Conservation (phyloP, 2,329 filamentous ascomycete species). For the Calonectria honghensis region DNA sequence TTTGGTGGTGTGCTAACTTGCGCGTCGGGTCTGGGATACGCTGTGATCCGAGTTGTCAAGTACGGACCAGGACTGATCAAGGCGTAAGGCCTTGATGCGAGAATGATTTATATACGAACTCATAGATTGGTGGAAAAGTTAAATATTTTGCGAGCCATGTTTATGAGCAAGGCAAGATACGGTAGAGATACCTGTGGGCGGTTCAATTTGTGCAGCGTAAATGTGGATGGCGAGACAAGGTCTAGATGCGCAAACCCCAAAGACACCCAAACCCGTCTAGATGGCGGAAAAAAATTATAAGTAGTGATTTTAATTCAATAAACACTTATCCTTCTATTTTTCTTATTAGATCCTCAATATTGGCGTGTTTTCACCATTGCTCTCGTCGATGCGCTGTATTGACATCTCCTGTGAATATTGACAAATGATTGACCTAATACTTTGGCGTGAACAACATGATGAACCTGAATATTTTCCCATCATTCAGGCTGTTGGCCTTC, state of each 20-base stretch:
- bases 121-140: not conserved
- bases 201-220: not conserved
- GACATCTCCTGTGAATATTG: too few relatives aligned
- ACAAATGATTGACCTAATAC: not conserved
- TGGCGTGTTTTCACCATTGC: too few relatives aligned
- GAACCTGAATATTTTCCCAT: not conserved
- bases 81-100: not conserved
- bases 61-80: not conserved
- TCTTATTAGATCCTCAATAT: not conserved
- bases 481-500: not conserved
- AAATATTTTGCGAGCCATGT: not conserved
- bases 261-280: not conserved
- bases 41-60: not conserved
- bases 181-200: not conserved
- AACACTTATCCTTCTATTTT: not conserved
- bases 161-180: not conserved
- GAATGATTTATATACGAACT: not conserved
- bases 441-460: not conserved
- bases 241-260: not conserved
- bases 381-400: too few relatives aligned
- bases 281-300: not conserved
- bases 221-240: too few relatives aligned
- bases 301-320: not conserved
- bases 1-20: constrained; percentile 9
- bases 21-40: not conserved